Percentiles rank a stretch among this genome's conserved stretches.
These are phyloP conservation scores for Boletales sp. DNA, from an alignment of 768 basidiomycete species.

Conservation along the genomic window DNA sequence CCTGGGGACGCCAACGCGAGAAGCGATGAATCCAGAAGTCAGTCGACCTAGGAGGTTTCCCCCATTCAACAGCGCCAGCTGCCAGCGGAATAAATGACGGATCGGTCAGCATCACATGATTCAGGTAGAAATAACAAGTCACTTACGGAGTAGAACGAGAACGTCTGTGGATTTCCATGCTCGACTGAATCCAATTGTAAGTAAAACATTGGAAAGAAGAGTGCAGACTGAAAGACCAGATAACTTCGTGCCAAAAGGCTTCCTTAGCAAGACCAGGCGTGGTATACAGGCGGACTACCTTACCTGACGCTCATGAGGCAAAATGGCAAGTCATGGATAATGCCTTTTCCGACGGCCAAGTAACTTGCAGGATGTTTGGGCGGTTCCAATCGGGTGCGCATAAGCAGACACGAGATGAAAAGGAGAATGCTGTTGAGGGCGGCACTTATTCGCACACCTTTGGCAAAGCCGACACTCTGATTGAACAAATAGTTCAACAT, in stretches of 20 bases:
- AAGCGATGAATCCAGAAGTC: constrained; percentile 42
- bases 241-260: constrained; percentile 4
- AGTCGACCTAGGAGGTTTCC: constrained; percentile 49
- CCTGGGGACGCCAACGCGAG: constrained; percentile 41
- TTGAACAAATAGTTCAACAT: constrained; percentile 31
- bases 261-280: background rate
- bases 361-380: constrained; percentile 14
- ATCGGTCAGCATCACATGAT: background rate
- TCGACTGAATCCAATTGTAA: constrained; percentile 50
- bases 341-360: constrained; percentile 12
- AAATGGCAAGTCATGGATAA: constrained; percentile 14
- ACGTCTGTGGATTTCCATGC: constrained; percentile 41
- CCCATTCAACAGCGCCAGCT: constrained; percentile 51
- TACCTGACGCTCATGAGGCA: constrained; percentile 20
- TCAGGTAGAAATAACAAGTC: background rate
- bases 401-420: constrained; percentile 28
- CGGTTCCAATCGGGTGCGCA: constrained; percentile 40
- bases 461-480: constrained; percentile 34
- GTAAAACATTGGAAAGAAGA: constrained; percentile 54
- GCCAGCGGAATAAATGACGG: constrained; percentile 12
- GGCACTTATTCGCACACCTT: constrained; percentile 48
- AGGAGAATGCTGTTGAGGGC: constrained; percentile 38
- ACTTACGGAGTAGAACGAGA: constrained; percentile 56
- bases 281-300: background rate
- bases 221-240: constrained; percentile 31